phyloP scores from a whole-genome alignment of 768 basidiomycete genomes.

The Termitomyces titanicus region DNA sequence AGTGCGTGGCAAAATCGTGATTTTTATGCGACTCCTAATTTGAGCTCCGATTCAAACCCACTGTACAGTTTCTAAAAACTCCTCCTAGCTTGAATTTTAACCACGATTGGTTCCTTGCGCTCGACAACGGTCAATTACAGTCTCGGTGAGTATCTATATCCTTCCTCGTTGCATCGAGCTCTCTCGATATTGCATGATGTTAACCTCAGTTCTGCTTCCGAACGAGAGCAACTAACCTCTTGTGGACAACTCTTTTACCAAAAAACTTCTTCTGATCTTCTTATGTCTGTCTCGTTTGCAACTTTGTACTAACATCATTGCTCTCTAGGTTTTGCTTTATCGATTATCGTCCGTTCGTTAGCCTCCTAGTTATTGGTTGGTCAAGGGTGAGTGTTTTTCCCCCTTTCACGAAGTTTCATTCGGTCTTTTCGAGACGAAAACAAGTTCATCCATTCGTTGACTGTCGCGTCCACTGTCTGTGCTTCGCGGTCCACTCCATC shows the following conservation, averaged over 20 bases:
- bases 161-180: not conserved
- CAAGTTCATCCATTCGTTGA: conserved; percentile 89
- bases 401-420: not conserved
- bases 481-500: conserved; percentile 31
- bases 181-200: conserved; percentile 9
- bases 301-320: conserved; percentile 17
- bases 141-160: conserved; percentile 17
- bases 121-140: not conserved
- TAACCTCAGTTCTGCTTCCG: conserved; percentile 68
- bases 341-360: not conserved
- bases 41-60: conserved; percentile 25
- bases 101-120: not conserved
- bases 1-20: not conserved
- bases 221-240: conserved; percentile 67
- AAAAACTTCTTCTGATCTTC: conserved; percentile 53
- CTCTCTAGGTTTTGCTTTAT: conserved; percentile 3
- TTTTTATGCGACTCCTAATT: not conserved
- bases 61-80: conserved; percentile 37
- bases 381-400: conserved; percentile 18
- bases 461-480: conserved; percentile 33
- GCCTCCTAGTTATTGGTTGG: not conserved
- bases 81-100: too few species aligned
- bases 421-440: conserved; percentile 50
- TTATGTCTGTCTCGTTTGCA: conserved; percentile 1
- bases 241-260: conserved; percentile 64